These are phyloP conservation scores for Metschnikowia cubensis DNA, from an alignment of 805 yeast genomes.

Conservation along the genomic window DNA sequence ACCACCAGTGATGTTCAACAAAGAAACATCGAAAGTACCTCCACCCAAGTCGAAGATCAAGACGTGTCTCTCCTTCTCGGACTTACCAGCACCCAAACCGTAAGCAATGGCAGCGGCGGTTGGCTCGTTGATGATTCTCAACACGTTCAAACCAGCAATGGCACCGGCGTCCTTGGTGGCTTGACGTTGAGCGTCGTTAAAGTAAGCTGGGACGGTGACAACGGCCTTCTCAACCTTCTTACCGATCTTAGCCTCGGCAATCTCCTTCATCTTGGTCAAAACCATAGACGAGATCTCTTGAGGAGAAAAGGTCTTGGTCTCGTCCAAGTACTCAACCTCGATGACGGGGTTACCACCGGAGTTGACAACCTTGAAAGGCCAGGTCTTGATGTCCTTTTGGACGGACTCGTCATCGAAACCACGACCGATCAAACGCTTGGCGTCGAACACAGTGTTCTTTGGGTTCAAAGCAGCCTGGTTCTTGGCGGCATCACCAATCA, in stretches of 20 bases:
- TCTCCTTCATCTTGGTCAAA: conserved; percentile 52
- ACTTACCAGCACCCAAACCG: conserved; percentile 25
- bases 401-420: conserved; percentile 57
- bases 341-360: conserved; percentile 45
- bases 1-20: conserved; percentile 90
- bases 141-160: conserved; percentile 48
- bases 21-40: conserved; percentile 96
- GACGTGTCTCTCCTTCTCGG: conserved; percentile 58
- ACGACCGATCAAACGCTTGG: conserved; percentile 57
- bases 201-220: conserved; percentile 48
- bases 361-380: conserved; percentile 46
- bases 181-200: conserved; percentile 49
- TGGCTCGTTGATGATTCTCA: conserved; percentile 48
- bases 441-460: conserved; percentile 47
- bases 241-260: conserved; percentile 90
- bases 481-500: conserved; percentile 50
- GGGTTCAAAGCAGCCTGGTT: conserved; percentile 51
- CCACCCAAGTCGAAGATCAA: conserved; percentile 95
- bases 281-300: conserved; percentile 49
- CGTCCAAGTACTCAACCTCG: conserved; percentile 46
- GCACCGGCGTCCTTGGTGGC: conserved; percentile 52
- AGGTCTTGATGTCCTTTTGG: conserved; percentile 50
- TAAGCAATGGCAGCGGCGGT: conserved; percentile 53
- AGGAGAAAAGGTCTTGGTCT: conserved; percentile 45
- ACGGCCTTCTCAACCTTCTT: conserved; percentile 58